Conservation (phyloP, 1,139 yeast genomes). For the Yamadazyma songkhlaensis region DNA sequence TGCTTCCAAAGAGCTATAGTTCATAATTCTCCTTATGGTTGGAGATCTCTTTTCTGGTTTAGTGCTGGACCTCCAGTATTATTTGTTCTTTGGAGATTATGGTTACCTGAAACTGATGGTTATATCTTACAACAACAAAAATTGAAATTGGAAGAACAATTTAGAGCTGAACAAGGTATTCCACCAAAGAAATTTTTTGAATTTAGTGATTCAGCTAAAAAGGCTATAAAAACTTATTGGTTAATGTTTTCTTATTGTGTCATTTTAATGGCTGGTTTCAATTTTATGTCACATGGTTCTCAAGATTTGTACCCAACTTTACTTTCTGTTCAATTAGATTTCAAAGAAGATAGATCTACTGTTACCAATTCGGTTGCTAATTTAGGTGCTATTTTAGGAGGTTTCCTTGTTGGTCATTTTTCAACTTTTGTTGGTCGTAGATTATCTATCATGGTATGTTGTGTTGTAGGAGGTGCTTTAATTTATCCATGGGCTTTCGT, state of each 20-base stretch:
- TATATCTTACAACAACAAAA: slow-evolving; percentile 25
- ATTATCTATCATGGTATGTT: slow-evolving; percentile 45
- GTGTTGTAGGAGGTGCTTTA: slow-evolving; percentile 63
- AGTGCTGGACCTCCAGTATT: slow-evolving; percentile 42
- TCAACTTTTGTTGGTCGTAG: slow-evolving; percentile 37
- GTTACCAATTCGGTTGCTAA: slow-evolving; percentile 38
- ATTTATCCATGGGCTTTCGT: slow-evolving; percentile 62
- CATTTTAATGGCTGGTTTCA: slow-evolving; percentile 42
- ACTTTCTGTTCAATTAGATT: slow-evolving; percentile 28
- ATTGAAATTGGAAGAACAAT: slow-evolving; percentile 6
- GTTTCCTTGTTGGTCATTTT: slow-evolving; percentile 33
- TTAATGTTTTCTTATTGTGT: slow-evolving; percentile 33
- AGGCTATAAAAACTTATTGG: slow-evolving; percentile 35
- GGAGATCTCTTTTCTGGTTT: slow-evolving; percentile 44
- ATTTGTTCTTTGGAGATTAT: slow-evolving; percentile 34
- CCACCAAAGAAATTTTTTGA: slow-evolving; percentile 5
- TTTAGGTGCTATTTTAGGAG: slow-evolving; percentile 38
- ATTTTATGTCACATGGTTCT: slow-evolving; percentile 38
- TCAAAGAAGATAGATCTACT: slow-evolving; percentile 26
- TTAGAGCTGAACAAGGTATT: slow-evolving; percentile 2
- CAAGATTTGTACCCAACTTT: slow-evolving; percentile 40
- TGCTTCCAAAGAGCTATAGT: slow-evolving; percentile 36
- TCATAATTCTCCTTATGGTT: slow-evolving; percentile 25
- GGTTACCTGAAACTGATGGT: slow-evolving; percentile 38
- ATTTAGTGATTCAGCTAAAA: slow-evolving; percentile 20